Percentiles rank a stretch among this genome's conserved stretches.
Evolutionary conservation across 306 rosid genomes (phyloP).

Genomic region (Vachellia collinsii): DNA sequence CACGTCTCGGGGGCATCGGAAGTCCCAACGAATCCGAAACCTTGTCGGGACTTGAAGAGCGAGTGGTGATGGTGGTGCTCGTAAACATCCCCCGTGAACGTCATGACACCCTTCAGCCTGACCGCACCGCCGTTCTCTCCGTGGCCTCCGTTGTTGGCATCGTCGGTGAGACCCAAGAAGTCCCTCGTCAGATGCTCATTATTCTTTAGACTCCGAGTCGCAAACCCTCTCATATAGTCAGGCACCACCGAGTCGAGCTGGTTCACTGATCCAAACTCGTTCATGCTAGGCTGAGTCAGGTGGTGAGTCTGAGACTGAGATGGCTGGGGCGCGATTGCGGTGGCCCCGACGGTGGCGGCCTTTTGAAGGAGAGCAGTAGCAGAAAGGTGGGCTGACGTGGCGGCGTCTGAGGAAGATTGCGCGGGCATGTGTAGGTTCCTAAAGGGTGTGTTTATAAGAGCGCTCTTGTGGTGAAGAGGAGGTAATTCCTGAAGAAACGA

Average conservation of each 20-base stretch:
- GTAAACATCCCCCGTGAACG: conserved; percentile 56
- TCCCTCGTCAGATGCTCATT: conserved; percentile 75
- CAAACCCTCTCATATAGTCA: conserved; percentile 43
- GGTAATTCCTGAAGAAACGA: conserved; percentile 10
- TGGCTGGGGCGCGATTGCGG: conserved; percentile 36
- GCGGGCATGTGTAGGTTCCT: conserved; percentile 49
- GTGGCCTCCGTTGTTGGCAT: conserved; percentile 22
- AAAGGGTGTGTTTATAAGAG: conserved; percentile 50
- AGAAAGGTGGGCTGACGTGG: conserved; percentile 76
- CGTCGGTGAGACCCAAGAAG: conserved; percentile 77
- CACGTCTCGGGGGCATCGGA: conserved; percentile 62
- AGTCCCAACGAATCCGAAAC: conserved; percentile 70
- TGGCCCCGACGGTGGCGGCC: conserved; percentile 76
- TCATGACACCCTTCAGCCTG: conserved; percentile 58
- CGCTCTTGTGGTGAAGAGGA: conserved; percentile 27
- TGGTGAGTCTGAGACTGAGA: conserved; percentile 36
- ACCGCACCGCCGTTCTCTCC: conserved; percentile 33
- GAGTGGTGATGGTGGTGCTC: conserved; percentile 45
- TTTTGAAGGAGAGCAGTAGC: conserved; percentile 96
- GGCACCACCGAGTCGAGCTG: conserved; percentile 49
- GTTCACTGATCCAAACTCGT: conserved; percentile 50
- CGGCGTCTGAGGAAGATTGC: conserved; percentile 34
- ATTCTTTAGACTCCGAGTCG: conserved; percentile 39
- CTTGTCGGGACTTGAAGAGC: conserved; percentile 56
- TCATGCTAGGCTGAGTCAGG: conserved; percentile 45